Percentiles rank a stretch among this genome's conserved stretches.
Evolutionary conservation across 1,139 yeast genomes (phyloP).

Genomic region (Arxiozyma slooffiae): DNA sequence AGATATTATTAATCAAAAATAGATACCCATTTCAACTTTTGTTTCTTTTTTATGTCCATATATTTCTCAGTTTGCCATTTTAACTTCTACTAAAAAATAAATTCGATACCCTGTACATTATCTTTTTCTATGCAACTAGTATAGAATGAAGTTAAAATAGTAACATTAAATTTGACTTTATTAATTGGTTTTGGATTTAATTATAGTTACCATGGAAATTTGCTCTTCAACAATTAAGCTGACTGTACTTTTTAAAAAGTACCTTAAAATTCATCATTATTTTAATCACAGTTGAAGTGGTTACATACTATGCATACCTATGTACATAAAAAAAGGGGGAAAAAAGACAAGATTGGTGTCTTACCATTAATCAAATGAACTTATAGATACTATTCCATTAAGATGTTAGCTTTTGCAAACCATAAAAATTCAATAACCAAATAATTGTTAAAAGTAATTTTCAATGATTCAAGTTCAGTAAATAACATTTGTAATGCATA

Average conservation of each 20-base stretch:
- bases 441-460: no score
- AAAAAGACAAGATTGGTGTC: background rate
- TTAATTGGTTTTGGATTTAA: no score
- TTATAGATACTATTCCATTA: no score
- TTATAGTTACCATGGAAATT: background rate
- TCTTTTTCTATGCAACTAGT: background rate
- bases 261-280: background rate
- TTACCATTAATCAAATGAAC: background rate
- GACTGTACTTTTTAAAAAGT: no score
- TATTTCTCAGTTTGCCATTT: background rate
- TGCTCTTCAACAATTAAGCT: background rate
- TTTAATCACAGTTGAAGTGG: background rate
- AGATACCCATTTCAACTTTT: background rate
- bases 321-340: no score
- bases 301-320: background rate
- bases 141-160: background rate
- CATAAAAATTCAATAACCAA: background rate
- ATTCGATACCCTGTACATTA: constrained; percentile 2
- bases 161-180: background rate
- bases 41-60: background rate
- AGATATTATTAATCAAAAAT: background rate
- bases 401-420: background rate
- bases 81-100: background rate
- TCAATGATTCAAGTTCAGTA: no score
- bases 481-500: background rate